Evolutionary conservation across 2,329 filamentous ascomycete genomes (phyloP).

Genomic region (Aspergillus ochraceus): DNA sequence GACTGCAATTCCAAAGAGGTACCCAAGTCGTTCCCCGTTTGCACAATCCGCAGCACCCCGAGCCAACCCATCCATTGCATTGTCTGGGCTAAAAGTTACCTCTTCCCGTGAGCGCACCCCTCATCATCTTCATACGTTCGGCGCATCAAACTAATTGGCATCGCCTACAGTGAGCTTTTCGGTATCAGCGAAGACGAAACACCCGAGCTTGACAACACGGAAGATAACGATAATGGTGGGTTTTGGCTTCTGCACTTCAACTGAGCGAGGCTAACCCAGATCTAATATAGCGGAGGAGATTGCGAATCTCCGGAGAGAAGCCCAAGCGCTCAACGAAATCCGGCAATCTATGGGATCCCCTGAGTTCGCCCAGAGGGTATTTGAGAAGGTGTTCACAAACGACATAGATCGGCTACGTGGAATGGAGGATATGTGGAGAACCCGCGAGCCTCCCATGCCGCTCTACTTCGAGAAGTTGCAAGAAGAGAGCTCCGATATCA

Average conservation of each 20-base stretch:
- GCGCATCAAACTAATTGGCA: constrained; percentile 26
- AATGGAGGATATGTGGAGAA: constrained; percentile 97
- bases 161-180: constrained; percentile 70
- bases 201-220: constrained; percentile 73
- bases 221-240: constrained; percentile 75
- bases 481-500: constrained; percentile 52
- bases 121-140: background rate
- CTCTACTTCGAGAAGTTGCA: constrained; percentile 67
- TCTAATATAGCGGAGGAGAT: constrained; percentile 67
- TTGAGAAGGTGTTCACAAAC: constrained; percentile 86
- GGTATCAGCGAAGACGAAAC: constrained; percentile 86
- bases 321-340: constrained; percentile 79
- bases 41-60: constrained; percentile 94
- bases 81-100: constrained; percentile 96
- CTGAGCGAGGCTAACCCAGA: constrained; percentile 18
- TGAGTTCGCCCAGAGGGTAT: constrained; percentile 76
- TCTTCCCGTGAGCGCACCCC: constrained; percentile 64
- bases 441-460: constrained; percentile 69
- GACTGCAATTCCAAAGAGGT: constrained; percentile 88
- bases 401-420: constrained; percentile 80
- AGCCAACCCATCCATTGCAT: constrained; percentile 98
- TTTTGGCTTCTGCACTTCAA: background rate
- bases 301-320: constrained; percentile 79
- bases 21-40: constrained; percentile 92
- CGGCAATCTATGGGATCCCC: constrained; percentile 75